Evolutionary conservation across 2,329 filamentous ascomycete genomes (phyloP), one percentile per base, ranked within the genome.

Genomic region (Monilinia laxa): DNA sequence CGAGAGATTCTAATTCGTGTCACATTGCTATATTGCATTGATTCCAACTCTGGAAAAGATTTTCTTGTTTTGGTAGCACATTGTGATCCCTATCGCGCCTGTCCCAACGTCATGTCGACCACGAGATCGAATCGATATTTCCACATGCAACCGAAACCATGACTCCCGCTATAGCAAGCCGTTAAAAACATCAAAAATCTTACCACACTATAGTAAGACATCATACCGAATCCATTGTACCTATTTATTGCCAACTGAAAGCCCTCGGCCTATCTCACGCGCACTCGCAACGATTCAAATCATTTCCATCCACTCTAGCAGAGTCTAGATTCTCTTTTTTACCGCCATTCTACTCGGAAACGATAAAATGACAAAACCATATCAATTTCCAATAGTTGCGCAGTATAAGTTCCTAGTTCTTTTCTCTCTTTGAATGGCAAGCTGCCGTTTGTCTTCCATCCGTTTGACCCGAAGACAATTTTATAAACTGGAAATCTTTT

Each of bases 401-500:
- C 16, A 9, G 25, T 12, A 28, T n/a, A 23, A 35, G 6, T 14
- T 28, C 28, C 57, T 60, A 60, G 20, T 47, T 60, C 20, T 49
- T 35, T 35, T 49, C 57, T 49, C 42, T 28, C 20, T 35, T 60
- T 25, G 42, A 60, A 18, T 47, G 7, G 5, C 31, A 35, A 35
- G 31, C 42, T 35, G 28, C 28, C 18, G 28, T 35, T 35, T 54
- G 28, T 35, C 52, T 20, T 20, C 57, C 28, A 42, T 23, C 28
- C 3, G 42, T 60, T 35, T 60, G 57, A 35, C 25, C 25, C 6
- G 57, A 35, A 23, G 57, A n/a, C 42, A 60, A 20, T 49, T 60
- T 42, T 35, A 60, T 49, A 60, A 60, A 60, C 12, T 60, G 42
- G 16, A 60, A 60, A 6, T 60, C 57, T n/a, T 60, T 60, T 4